Evolutionary conservation across 306 rosid genomes (phyloP).

Genomic region (Vigna mungo): DNA sequence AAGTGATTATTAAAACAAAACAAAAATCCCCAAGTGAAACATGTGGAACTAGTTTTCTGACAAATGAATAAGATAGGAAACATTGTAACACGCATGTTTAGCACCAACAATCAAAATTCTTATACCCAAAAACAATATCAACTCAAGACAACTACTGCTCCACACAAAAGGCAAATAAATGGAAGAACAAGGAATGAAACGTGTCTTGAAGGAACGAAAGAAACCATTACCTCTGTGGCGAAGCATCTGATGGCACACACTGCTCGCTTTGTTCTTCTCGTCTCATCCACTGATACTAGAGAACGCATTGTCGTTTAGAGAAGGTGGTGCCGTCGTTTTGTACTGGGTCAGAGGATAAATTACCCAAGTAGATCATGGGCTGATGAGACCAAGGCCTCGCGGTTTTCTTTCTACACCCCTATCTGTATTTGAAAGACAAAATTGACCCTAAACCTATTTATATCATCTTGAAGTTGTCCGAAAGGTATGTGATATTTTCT

Average conservation of each 20-base stretch:
- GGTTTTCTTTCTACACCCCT: no score
- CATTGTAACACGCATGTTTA: not conserved
- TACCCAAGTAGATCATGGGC: not conserved
- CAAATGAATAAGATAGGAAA: not conserved
- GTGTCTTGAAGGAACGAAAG: not conserved
- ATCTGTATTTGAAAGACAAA: no score
- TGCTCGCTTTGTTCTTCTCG: not conserved
- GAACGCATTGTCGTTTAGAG: not conserved
- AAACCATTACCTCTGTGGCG: not conserved
- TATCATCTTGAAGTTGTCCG: no score
- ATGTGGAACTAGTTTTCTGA: not conserved
- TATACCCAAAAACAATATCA: not conserved
- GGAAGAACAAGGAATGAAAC: not conserved
- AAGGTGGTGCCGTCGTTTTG: not conserved
- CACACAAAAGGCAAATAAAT: not conserved
- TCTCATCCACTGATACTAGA: conserved; percentile 14
- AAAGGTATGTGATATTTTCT: no score
- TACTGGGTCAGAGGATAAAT: not conserved
- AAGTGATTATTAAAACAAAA: not conserved
- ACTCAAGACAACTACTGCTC: not conserved
- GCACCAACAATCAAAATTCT: not conserved
- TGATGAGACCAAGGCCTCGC: no score
- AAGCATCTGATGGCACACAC: not conserved
- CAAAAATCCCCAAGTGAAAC: not conserved
- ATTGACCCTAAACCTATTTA: no score